These are phyloP conservation scores for Mycena latifolia DNA, from an alignment of 768 basidiomycete species.

Conservation along the genomic window DNA sequence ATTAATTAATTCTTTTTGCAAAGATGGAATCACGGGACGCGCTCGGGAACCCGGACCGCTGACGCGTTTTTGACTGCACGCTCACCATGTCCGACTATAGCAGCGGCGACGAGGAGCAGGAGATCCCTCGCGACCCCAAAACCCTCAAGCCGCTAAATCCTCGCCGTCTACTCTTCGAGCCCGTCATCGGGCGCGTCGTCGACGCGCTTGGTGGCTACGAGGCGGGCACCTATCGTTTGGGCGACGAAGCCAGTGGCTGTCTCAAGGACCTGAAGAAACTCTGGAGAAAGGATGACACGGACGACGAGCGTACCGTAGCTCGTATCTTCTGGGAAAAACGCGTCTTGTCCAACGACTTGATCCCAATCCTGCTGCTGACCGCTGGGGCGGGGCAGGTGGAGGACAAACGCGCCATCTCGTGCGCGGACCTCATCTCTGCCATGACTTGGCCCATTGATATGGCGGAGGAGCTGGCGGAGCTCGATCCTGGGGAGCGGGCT, in stretches of 20 bases:
- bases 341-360: conserved; percentile 86
- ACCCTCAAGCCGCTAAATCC: conserved; percentile 31
- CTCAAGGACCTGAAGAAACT: conserved; percentile 95
- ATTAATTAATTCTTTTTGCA: neutral
- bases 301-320: conserved; percentile 96
- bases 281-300: conserved; percentile 96
- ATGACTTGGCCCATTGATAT: conserved; percentile 99
- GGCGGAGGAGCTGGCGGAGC: conserved; percentile 93
- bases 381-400: conserved; percentile 83
- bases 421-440: conserved; percentile 91
- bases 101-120: conserved; percentile 29
- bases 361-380: conserved; percentile 87
- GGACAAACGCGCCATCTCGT: conserved; percentile 85
- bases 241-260: conserved; percentile 86
- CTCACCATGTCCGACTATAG: conserved; percentile 28
- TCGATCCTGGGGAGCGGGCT: conserved; percentile 81
- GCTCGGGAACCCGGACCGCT: neutral
- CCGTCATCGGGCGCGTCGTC: conserved; percentile 80
- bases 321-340: conserved; percentile 93
- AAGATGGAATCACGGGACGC: neutral
- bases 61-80: conserved; percentile 17
- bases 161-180: conserved; percentile 67
- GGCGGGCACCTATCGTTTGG: conserved; percentile 74
- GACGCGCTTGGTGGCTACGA: conserved; percentile 87
- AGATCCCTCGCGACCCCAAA: conserved; percentile 26